Evolutionary conservation across 768 basidiomycete species (phyloP).

Genomic region (Saitozyma sp.): DNA sequence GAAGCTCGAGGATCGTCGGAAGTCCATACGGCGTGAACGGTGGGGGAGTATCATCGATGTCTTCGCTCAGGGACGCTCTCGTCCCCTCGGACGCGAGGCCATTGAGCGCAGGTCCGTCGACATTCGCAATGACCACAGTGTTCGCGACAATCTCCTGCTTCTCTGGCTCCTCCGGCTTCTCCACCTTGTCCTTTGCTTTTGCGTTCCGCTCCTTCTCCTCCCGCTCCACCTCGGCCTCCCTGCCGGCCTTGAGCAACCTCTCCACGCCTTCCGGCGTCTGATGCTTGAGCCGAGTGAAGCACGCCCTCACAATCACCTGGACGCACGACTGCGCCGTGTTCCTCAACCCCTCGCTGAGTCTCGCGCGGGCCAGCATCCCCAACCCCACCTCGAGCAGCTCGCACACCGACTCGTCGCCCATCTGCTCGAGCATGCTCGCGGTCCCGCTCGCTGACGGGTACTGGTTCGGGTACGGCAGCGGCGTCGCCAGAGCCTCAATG

Average conservation of each 20-base stretch:
- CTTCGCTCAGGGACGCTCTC: conserved; percentile 47
- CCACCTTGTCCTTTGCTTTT: conserved; percentile 32
- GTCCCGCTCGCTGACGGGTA: conserved; percentile 2
- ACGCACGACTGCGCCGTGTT: conserved; percentile 67
- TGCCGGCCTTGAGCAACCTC: conserved; percentile 21
- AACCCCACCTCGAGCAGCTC: conserved; percentile 98
- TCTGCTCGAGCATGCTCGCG: conserved; percentile 61
- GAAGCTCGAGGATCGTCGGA: conserved; percentile 85
- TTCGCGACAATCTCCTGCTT: too few species aligned
- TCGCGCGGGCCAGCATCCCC: conserved; percentile 94
- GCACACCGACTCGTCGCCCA: conserved; percentile 92
- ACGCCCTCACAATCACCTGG: conserved; percentile 78
- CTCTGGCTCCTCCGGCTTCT: background rate
- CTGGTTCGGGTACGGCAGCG: conserved; percentile 29
- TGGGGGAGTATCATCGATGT: conserved; percentile 13
- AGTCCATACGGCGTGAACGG: conserved; percentile 68
- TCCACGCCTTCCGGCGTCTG: conserved; percentile 36
- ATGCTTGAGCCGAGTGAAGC: conserved; percentile 67
- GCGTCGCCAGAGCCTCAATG: conserved; percentile 73
- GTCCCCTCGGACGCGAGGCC: too few species aligned
- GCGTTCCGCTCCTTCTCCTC: conserved; percentile 4
- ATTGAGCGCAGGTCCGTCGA: too few species aligned
- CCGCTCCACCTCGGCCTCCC: conserved; percentile 14
- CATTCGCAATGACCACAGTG: too few species aligned
- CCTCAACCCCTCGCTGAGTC: conserved; percentile 57